Percentiles rank a stretch among this genome's conserved stretches.
phyloP scores from a whole-genome alignment of 495 filamentous ascomycete species.

The Penicillium steckii region DNA sequence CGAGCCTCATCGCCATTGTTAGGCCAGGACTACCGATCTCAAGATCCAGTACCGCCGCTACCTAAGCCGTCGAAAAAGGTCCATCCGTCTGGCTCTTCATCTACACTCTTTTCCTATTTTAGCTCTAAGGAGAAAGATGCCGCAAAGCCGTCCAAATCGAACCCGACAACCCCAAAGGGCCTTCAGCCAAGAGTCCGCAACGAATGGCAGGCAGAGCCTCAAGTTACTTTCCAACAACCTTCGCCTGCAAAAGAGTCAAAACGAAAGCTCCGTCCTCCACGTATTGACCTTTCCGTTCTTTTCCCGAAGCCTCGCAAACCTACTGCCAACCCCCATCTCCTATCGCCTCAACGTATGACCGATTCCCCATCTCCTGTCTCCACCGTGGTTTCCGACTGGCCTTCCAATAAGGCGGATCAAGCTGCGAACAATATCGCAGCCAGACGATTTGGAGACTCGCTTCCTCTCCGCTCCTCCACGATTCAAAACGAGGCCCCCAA shows the following conservation, averaged over 20 bases:
- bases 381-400: constrained; percentile 28
- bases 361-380: constrained; percentile 45
- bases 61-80: constrained; percentile 31
- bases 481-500: constrained; percentile 12
- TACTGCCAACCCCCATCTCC: constrained; percentile 31
- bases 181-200: constrained; percentile 25
- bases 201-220: constrained; percentile 22
- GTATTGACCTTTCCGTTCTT: constrained; percentile 45
- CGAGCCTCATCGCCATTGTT: constrained; percentile 46
- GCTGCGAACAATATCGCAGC: constrained; percentile 8
- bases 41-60: constrained; percentile 24
- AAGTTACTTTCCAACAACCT: constrained; percentile 24
- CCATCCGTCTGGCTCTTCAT: constrained; percentile 38
- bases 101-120: constrained; percentile 37
- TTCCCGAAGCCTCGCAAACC: constrained; percentile 44
- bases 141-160: constrained; percentile 8
- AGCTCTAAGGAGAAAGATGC: constrained; percentile 27
- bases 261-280: constrained; percentile 39
- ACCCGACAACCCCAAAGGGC: constrained; percentile 13
- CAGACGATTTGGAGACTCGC: constrained; percentile 29
- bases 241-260: constrained; percentile 35
- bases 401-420: constrained; percentile 17
- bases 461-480: constrained; percentile 17
- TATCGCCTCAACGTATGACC: constrained; percentile 47
- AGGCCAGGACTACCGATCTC: constrained; percentile 35